Conservation (phyloP, 225 moss, liverwort and hornwort genomes). For the Physcomitrellopsis africana region DNA sequence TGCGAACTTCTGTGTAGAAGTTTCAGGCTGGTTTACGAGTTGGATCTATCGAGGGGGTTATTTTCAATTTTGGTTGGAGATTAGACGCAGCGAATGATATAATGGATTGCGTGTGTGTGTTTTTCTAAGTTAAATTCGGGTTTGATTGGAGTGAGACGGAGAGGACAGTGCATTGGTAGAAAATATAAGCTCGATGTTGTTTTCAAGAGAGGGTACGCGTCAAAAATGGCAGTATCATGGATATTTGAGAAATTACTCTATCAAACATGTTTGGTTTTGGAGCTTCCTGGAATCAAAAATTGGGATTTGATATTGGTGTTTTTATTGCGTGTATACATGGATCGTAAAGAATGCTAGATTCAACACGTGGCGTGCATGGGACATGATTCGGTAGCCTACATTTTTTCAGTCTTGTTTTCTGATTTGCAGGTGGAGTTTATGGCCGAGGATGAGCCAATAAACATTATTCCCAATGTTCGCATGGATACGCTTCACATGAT, state of each 20-base stretch:
- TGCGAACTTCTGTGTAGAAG: too few relatives aligned
- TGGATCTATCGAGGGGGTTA: too few relatives aligned
- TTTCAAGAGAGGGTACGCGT: neutral
- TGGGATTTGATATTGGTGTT: neutral
- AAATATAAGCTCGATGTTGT: neutral
- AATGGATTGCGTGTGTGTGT: too few relatives aligned
- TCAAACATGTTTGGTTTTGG: neutral
- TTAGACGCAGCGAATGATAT: too few relatives aligned
- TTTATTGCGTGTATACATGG: neutral
- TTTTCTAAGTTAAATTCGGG: neutral
- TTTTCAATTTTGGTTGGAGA: too few relatives aligned
- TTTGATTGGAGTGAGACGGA: neutral
- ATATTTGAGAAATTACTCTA: neutral
- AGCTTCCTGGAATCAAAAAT: neutral
- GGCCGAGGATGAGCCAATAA: constrained; percentile 87
- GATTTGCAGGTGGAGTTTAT: constrained; percentile 85
- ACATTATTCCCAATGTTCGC: constrained; percentile 88
- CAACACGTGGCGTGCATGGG: neutral
- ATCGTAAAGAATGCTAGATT: constrained; percentile 8
- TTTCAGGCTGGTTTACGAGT: too few relatives aligned
- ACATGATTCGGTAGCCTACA: neutral
- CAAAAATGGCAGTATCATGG: neutral
- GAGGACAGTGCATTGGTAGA: neutral
- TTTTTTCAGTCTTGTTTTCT: neutral
- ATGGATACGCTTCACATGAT: constrained; percentile 93